Percentiles rank a stretch among this genome's conserved stretches.
phyloP scores from a whole-genome alignment of 2,329 filamentous ascomycete genomes.

The Paraphaeosphaeria minitans region DNA sequence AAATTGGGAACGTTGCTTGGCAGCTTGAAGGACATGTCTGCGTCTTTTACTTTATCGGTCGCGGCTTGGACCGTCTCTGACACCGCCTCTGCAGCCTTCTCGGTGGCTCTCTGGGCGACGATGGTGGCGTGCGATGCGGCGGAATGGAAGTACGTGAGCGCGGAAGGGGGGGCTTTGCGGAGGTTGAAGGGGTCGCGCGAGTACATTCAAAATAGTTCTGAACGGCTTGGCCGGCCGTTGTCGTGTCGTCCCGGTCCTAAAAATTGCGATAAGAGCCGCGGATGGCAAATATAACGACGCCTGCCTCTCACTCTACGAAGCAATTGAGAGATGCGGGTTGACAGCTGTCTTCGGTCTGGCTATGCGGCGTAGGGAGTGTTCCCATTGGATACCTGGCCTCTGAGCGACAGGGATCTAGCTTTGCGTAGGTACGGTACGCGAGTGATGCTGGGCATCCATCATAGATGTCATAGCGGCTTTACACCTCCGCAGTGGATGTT shows the following conservation, averaged over 20 bases:
- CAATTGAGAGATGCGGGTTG: constrained; percentile 1
- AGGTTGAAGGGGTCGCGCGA: constrained; percentile 54
- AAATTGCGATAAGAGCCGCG: background rate
- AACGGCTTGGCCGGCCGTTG: constrained; percentile 8
- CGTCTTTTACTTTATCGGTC: constrained; percentile 37
- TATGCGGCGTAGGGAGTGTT: background rate
- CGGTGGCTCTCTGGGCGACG: constrained; percentile 34
- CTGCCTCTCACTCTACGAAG: background rate
- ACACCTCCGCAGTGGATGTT: background rate
- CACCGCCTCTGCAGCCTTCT: constrained; percentile 5
- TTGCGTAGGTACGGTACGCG: too few species aligned
- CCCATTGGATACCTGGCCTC: constrained; percentile 15
- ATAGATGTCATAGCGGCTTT: background rate
- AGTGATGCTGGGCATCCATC: background rate
- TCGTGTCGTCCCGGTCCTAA: background rate
- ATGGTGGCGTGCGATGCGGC: constrained; percentile 34
- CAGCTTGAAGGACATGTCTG: constrained; percentile 51
- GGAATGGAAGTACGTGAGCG: constrained; percentile 39
- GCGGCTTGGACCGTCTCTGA: constrained; percentile 39
- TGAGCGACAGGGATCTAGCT: constrained; percentile 5
- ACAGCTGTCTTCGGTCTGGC: constrained; percentile 11
- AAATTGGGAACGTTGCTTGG: constrained; percentile 51
- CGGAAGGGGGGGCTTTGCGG: constrained; percentile 41
- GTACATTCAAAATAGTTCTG: constrained; percentile 42
- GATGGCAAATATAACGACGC: background rate